Percentiles rank a stretch among this genome's conserved stretches.
phyloP scores from a whole-genome alignment of 1,139 yeast species.

The Saccharomyces hybrid region DNA sequence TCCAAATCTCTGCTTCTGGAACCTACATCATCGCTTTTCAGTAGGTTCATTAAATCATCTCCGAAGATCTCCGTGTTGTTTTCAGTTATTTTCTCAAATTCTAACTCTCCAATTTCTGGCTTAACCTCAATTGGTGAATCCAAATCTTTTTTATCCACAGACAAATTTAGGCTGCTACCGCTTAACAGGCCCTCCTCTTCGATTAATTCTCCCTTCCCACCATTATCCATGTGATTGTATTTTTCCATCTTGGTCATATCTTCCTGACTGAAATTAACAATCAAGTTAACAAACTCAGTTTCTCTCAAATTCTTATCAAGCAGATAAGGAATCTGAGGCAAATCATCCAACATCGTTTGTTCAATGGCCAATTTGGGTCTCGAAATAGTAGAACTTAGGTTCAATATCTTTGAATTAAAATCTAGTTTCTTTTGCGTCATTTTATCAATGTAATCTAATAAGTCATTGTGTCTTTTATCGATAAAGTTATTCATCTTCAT shows the following conservation, averaged over 20 bases:
- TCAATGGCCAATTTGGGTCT: conserved; percentile 35
- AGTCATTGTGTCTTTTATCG: conserved; percentile 46
- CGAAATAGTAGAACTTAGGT: conserved; percentile 36
- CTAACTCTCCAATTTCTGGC: conserved; percentile 26
- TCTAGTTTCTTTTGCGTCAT: conserved; percentile 66
- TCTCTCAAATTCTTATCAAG: conserved; percentile 59
- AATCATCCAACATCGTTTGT: conserved; percentile 43
- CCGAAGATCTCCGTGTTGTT: conserved; percentile 29
- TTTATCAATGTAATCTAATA: conserved; percentile 60
- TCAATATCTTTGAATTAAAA: conserved; percentile 50
- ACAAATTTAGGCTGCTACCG: not conserved
- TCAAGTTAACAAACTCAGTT: conserved; percentile 47
- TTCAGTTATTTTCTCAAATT: conserved; percentile 29
- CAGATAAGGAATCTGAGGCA: conserved; percentile 60
- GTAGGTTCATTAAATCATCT: conserved; percentile 22
- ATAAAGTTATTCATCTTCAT: conserved; percentile 62
- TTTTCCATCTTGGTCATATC: conserved; percentile 6
- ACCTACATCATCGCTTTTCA: conserved; percentile 4
- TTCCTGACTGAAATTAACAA: conserved; percentile 25
- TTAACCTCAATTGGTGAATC: conserved; percentile 2
- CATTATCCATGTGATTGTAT: conserved; percentile 1
- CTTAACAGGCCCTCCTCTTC: not conserved
- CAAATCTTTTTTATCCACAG: not conserved
- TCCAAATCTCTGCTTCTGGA: conserved; percentile 12
- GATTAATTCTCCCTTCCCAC: not conserved